Evolutionary conservation across 768 basidiomycete genomes (phyloP).

Genomic region (Neoboletus subvelutipes): DNA sequence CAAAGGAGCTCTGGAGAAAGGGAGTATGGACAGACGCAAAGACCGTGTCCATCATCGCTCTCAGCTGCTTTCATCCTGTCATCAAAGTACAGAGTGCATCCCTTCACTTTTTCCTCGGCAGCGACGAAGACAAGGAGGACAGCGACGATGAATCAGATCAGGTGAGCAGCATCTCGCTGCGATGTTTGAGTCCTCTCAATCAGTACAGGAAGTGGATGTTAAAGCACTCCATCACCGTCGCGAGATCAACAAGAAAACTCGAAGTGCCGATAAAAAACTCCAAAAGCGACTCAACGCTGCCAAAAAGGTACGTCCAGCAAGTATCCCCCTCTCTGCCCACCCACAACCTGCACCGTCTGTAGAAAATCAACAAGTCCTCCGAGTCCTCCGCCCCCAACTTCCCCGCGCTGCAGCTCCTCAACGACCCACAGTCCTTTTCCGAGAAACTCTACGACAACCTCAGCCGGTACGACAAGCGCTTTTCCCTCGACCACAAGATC

Average conservation of each 20-base stretch:
- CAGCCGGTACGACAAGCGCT: constrained; percentile 87
- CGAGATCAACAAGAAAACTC: constrained; percentile 92
- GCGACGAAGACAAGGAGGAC: constrained; percentile 72
- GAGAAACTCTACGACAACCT: constrained; percentile 91
- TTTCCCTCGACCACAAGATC: constrained; percentile 95
- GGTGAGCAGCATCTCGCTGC: constrained; percentile 1
- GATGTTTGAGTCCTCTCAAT: constrained; percentile 6
- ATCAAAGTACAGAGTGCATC: constrained; percentile 94
- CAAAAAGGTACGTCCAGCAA: constrained; percentile 56
- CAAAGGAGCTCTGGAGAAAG: constrained; percentile 93
- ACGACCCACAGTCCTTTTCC: constrained; percentile 94
- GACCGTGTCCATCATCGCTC: constrained; percentile 85
- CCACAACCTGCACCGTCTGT: constrained; percentile 31
- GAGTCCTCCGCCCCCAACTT: constrained; percentile 61
- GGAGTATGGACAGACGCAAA: constrained; percentile 91
- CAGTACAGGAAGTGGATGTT: constrained; percentile 56
- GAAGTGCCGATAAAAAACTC: constrained; percentile 78
- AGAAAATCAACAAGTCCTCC: constrained; percentile 38
- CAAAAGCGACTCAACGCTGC: constrained; percentile 68
- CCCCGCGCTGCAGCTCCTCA: constrained; percentile 86
- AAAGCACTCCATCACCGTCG: constrained; percentile 78
- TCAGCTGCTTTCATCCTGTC: constrained; percentile 92
- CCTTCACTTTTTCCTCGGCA: constrained; percentile 95
- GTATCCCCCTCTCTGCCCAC: neutral
- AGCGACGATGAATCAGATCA: constrained; percentile 70